These are phyloP conservation scores for Penicillium corylophilum DNA, from an alignment of 2,329 filamentous ascomycete species.

Conservation along the genomic window DNA sequence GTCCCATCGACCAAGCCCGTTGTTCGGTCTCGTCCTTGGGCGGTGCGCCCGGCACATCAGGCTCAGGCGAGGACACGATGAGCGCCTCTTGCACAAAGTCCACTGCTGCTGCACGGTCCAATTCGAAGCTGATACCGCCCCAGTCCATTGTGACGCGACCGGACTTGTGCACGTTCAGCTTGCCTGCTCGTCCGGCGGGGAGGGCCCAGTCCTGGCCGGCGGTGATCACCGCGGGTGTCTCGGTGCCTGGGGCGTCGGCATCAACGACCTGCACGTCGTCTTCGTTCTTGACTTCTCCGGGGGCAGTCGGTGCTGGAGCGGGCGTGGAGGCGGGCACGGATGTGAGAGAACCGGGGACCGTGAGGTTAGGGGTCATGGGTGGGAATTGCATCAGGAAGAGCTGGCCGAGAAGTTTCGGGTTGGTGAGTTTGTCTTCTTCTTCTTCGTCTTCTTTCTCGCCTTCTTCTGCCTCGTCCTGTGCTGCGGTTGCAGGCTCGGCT, in stretches of 20 bases:
- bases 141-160: constrained; percentile 62
- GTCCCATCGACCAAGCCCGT: constrained; percentile 57
- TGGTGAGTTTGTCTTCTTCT: constrained; percentile 26
- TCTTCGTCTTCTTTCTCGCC: constrained; percentile 12
- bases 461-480: constrained; percentile 10
- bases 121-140: constrained; percentile 60
- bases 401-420: constrained; percentile 51
- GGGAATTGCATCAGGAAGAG: constrained; percentile 66
- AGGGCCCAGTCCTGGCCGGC: constrained; percentile 45
- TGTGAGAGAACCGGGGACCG: constrained; percentile 32
- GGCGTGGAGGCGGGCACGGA: background rate
- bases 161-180: constrained; percentile 61
- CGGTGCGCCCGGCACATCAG: constrained; percentile 15
- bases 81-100: constrained; percentile 63
- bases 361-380: constrained; percentile 59
- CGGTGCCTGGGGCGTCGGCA: constrained; percentile 7
- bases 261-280: constrained; percentile 33
- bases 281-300: constrained; percentile 24
- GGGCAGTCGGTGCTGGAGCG: background rate
- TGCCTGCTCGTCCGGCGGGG: constrained; percentile 58
- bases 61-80: constrained; percentile 31
- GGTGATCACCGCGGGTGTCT: constrained; percentile 36
- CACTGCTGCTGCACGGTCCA: constrained; percentile 57
- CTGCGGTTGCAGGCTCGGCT: constrained; percentile 13
- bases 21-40: constrained; percentile 34